Evolutionary conservation across 2,329 filamentous ascomycete species (phyloP).

Genomic region (Knoxdaviesia proteae): DNA sequence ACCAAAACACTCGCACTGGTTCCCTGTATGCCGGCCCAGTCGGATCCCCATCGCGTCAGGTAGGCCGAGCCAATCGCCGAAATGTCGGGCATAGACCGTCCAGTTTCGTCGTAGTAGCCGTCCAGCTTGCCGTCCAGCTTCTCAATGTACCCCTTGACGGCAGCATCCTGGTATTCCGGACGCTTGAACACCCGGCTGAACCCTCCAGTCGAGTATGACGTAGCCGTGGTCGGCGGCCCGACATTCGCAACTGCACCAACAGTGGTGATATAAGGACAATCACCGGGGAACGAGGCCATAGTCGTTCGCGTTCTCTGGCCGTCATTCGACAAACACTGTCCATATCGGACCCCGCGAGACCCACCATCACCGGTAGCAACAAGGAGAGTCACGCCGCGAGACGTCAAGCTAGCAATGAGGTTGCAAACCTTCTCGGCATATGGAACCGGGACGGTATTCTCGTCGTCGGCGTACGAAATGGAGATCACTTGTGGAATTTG

Average conservation of each 20-base stretch:
- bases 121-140: conserved; percentile 19
- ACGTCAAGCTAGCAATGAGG: conserved; percentile 29
- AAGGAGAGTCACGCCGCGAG: conserved; percentile 28
- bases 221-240: conserved; percentile 18
- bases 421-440: conserved; percentile 33
- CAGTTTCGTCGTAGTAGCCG: conserved; percentile 21
- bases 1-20: conserved; percentile 33
- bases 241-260: conserved; percentile 35
- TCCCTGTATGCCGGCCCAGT: conserved; percentile 13
- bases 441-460: conserved; percentile 27
- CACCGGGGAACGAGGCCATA: conserved; percentile 40
- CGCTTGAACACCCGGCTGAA: conserved; percentile 29
- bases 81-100: conserved; percentile 29
- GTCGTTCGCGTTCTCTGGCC: conserved; percentile 33
- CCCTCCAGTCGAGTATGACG: conserved; percentile 24
- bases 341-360: conserved; percentile 20
- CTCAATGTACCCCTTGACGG: conserved; percentile 19
- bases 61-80: conserved; percentile 38
- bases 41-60: conserved; percentile 13
- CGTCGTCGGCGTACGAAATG: conserved; percentile 37
- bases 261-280: conserved; percentile 47
- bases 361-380: conserved; percentile 30
- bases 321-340: conserved; percentile 36
- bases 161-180: conserved; percentile 22
- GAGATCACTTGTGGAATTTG: conserved; percentile 33